A percentile compares a stretch with the other conserved stretches of the same genome.
These are phyloP conservation scores for Chamaecyparis obtusa DNA, from an alignment of 75 land plant genomes.

Conservation along the genomic window DNA sequence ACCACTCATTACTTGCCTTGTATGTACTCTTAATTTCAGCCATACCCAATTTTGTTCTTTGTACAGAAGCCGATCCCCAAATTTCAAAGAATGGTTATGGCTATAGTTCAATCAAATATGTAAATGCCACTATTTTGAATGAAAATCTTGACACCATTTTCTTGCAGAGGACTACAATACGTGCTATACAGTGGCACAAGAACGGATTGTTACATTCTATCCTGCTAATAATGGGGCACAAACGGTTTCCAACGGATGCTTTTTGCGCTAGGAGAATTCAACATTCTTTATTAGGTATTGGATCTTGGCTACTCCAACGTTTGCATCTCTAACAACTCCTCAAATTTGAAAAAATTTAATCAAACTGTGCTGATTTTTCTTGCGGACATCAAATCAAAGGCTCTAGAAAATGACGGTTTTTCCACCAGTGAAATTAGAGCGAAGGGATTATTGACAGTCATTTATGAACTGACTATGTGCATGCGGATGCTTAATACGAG, in stretches of 20 bases:
- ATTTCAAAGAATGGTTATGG: not conserved
- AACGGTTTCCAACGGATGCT: conserved; percentile 32
- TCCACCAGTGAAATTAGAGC: conserved; percentile 8
- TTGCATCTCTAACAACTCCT: not conserved
- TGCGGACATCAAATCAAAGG: conserved; percentile 14
- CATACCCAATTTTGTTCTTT: no score
- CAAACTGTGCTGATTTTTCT: not conserved
- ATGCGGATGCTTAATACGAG: conserved; percentile 14
- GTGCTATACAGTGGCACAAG: not conserved
- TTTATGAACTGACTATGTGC: conserved; percentile 35
- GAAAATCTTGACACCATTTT: not conserved
- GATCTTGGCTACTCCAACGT: not conserved
- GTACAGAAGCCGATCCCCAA: not conserved
- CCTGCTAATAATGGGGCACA: conserved; percentile 6
- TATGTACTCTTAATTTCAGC: no score
- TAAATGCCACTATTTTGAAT: not conserved
- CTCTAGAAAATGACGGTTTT: conserved; percentile 13
- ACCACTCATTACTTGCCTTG: no score
- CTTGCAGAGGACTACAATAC: not conserved
- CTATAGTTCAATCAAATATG: not conserved
- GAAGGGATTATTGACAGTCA: not conserved
- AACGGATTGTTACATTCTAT: not conserved
- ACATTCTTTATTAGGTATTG: conserved; percentile 22
- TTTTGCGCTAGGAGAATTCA: conserved; percentile 31
- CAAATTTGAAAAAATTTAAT: not conserved